phyloP scores from a whole-genome alignment of 1,284 basidiomycete genomes.

The Melampsora americana region DNA sequence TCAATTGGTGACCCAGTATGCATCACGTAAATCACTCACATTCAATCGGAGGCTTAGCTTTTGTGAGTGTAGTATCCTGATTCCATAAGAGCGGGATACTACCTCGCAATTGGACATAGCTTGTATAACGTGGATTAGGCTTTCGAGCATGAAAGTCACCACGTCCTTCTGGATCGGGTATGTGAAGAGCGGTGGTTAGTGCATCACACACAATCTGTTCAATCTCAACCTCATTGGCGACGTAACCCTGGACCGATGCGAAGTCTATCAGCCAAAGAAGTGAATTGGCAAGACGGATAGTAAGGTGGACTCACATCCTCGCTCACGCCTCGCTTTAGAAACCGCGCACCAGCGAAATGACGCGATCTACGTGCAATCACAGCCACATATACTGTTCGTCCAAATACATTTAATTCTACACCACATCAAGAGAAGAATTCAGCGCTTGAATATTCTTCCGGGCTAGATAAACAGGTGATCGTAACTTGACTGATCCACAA shows the following conservation, averaged over 20 bases:
- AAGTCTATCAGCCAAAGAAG: too few species aligned
- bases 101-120: conserved; percentile 42
- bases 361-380: conserved; percentile 89
- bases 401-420: conserved; percentile 81
- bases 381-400: conserved; percentile 85
- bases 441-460: not conserved
- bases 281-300: not conserved
- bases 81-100: conserved; percentile 44
- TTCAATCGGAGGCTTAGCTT: conserved; percentile 44
- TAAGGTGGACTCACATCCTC: conserved; percentile 65
- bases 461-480: conserved; percentile 45
- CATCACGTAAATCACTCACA: conserved; percentile 6
- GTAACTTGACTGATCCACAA: conserved; percentile 96
- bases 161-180: conserved; percentile 62
- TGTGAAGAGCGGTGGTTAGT: conserved; percentile 64
- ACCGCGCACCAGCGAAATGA: conserved; percentile 93
- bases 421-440: conserved; percentile 1
- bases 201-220: conserved; percentile 97
- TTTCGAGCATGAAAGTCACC: conserved; percentile 41
- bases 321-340: conserved; percentile 90
- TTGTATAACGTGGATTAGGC: conserved; percentile 38
- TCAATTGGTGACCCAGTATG: conserved; percentile 32
- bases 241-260: conserved; percentile 70
- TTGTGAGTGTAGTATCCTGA: conserved; percentile 43
- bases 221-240: conserved; percentile 98